Conservation (phyloP, 345 rosid genomes). For the Citrus maxima region DNA sequence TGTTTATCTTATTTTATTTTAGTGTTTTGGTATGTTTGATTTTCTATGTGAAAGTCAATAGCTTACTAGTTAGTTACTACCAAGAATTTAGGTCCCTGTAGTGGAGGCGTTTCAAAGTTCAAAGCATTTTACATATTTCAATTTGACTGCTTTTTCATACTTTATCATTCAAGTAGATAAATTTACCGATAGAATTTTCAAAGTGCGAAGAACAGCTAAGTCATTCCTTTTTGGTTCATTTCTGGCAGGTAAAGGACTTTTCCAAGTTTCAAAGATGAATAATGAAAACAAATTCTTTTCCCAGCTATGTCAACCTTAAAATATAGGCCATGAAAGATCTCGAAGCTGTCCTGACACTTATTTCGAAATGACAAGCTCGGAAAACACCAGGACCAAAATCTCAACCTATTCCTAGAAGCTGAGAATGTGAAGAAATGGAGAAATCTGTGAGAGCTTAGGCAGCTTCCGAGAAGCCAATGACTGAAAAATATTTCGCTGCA, state of each 20-base stretch:
- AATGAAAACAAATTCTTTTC: slow-evolving; percentile 83
- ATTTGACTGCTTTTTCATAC: background rate
- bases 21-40: too few relatives aligned
- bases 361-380: slow-evolving; percentile 50
- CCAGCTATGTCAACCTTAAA: slow-evolving; percentile 83
- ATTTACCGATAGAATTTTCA: background rate
- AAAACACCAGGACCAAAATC: slow-evolving; percentile 54
- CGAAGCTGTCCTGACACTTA: slow-evolving; percentile 64
- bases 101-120: too few relatives aligned
- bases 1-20: too few relatives aligned
- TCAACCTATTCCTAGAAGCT: slow-evolving; percentile 77
- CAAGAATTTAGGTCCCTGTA: too few relatives aligned
- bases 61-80: too few relatives aligned
- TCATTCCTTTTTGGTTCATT: background rate
- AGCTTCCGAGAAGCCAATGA: slow-evolving; percentile 66
- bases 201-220: background rate
- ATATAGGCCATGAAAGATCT: slow-evolving; percentile 90
- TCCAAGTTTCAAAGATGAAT: slow-evolving; percentile 51
- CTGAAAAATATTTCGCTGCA: slow-evolving; percentile 41
- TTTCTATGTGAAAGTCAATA: too few relatives aligned
- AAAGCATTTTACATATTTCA: background rate
- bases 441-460: slow-evolving; percentile 54
- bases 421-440: slow-evolving; percentile 75
- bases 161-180: background rate
- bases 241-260: background rate